Percentiles rank a stretch among this genome's conserved stretches.
Evolutionary conservation across 371 early-diverging fungal species (phyloP).

Genomic region (Batrachochytrium dendrobatidis): DNA sequence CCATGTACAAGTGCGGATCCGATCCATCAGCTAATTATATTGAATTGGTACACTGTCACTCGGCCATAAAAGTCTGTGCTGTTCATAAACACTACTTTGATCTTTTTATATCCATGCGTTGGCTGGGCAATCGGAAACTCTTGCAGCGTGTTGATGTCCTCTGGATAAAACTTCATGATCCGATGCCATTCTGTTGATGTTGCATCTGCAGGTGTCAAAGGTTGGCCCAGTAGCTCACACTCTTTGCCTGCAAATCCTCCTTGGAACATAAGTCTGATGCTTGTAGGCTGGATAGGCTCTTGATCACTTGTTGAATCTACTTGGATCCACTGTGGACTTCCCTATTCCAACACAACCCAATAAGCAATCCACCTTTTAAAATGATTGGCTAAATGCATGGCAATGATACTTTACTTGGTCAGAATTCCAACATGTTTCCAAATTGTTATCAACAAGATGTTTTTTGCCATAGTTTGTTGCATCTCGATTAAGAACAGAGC

Average conservation of each 20-base stretch:
- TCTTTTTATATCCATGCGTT: constrained; percentile 15
- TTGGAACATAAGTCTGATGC: constrained; percentile 68
- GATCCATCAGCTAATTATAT: constrained; percentile 46
- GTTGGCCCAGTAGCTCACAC: constrained; percentile 40
- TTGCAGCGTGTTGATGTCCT: constrained; percentile 63
- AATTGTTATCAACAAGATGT: constrained; percentile 62
- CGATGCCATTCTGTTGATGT: constrained; percentile 34
- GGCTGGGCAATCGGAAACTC: constrained; percentile 11
- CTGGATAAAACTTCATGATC: constrained; percentile 51
- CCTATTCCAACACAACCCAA: constrained; percentile 51
- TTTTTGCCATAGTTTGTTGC: constrained; percentile 70
- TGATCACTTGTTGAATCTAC: constrained; percentile 52
- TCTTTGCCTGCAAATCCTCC: constrained; percentile 86
- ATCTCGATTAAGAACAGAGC: constrained; percentile 83
- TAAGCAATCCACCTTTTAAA: constrained; percentile 41
- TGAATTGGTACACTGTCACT: constrained; percentile 72
- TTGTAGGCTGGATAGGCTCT: constrained; percentile 22
- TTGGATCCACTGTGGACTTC: constrained; percentile 71
- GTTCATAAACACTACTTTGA: constrained; percentile 64
- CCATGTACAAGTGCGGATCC: background rate
- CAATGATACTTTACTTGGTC: constrained; percentile 54
- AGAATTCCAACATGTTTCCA: constrained; percentile 93
- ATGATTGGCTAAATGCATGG: background rate
- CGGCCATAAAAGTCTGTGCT: constrained; percentile 88
- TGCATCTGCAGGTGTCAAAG: background rate